Percentiles rank a stretch among this genome's conserved stretches.
Conservation (phyloP, 176 grass and related monocot genomes). For the Urochloa ruziziensis region DNA sequence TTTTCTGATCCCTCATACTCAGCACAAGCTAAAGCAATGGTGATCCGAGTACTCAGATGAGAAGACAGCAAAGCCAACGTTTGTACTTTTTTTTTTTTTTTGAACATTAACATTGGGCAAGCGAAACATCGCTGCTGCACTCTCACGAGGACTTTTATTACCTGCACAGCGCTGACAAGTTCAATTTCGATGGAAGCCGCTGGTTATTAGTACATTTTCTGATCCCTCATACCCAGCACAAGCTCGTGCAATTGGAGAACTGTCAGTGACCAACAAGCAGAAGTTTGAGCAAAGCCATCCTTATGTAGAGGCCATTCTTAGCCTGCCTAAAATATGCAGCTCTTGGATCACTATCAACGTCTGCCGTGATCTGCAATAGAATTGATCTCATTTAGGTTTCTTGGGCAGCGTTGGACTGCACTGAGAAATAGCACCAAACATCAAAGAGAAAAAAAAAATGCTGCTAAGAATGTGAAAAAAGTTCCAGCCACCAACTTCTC, state of each 20-base stretch:
- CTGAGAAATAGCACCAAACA: neutral
- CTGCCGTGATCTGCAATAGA: slow-evolving; percentile 56
- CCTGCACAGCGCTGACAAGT: neutral
- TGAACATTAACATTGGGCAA: neutral
- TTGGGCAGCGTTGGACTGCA: neutral
- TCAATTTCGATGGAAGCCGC: neutral
- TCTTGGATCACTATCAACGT: slow-evolving; percentile 80
- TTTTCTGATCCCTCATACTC: neutral
- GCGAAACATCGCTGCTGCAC: neutral
- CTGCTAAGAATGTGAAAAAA: neutral
- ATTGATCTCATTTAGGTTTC: neutral
- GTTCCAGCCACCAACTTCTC: neutral
- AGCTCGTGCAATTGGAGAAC: neutral
- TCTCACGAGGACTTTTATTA: slow-evolving; percentile 13
- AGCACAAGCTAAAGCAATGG: neutral
- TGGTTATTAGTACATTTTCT: slow-evolving; percentile 1
- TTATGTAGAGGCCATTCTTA: slow-evolving; percentile 90
- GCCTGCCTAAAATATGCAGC: slow-evolving; percentile 96
- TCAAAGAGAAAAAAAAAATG: neutral
- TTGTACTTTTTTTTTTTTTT: no score
- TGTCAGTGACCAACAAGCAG: slow-evolving; percentile 75
- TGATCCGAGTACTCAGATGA: neutral
- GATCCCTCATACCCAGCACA: neutral
- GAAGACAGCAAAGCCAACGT: neutral
- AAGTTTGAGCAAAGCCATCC: slow-evolving; percentile 95